phyloP scores from a whole-genome alignment of 1,139 yeast genomes.

The Ogataea hybrid region DNA sequence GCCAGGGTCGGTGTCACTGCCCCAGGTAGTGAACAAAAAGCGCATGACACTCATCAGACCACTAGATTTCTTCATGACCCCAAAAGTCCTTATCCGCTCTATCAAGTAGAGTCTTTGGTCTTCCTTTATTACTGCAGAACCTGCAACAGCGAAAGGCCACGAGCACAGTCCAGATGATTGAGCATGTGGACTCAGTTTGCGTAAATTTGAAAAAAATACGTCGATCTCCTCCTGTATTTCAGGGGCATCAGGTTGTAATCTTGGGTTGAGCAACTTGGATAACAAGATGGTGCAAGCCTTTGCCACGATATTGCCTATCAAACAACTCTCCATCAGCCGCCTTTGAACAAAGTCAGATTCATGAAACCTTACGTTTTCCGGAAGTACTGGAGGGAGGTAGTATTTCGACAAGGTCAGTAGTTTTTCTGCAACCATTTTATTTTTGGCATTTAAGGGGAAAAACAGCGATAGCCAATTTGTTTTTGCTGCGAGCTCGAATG shows the following conservation, averaged over 20 bases:
- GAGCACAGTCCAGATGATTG: background rate
- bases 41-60: too few relatives aligned
- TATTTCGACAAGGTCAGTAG: conserved; percentile 22
- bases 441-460: conserved; percentile 19
- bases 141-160: background rate
- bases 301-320: conserved; percentile 24
- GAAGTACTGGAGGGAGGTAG: conserved; percentile 25
- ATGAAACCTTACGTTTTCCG: conserved; percentile 16
- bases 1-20: too few relatives aligned
- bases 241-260: background rate
- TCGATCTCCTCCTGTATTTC: background rate
- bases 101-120: background rate
- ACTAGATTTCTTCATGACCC: background rate
- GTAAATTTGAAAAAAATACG: background rate
- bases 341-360: conserved; percentile 25
- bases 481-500: conserved; percentile 31
- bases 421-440: conserved; percentile 10
- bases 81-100: background rate
- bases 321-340: conserved; percentile 27
- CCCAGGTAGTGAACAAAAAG: too few relatives aligned
- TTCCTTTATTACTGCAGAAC: background rate
- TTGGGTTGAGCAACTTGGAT: conserved; percentile 22
- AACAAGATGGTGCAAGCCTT: conserved; percentile 23
- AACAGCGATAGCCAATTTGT: conserved; percentile 27
- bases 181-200: background rate